Evolutionary conservation across 2,329 filamentous ascomycete genomes (phyloP), one percentile per base, ranked within the genome.

Genomic region (Pyricularia pennisetigena): DNA sequence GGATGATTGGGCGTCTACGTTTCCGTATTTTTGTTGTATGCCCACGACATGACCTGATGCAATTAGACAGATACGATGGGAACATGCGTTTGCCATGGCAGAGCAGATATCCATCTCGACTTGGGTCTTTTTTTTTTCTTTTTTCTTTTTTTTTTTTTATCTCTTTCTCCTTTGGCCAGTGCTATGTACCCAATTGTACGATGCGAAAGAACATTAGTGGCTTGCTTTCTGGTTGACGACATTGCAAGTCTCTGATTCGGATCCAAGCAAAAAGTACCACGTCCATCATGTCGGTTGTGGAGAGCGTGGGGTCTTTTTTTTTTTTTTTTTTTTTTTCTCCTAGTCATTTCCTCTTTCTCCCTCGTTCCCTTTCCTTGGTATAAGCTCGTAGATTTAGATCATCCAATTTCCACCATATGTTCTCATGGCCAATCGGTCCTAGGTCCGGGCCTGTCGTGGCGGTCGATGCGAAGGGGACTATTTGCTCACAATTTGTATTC

Each of bases 381-480:
- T 54, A 54, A 54, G 41, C 41, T 54, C 41, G 7, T 12, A 65
- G 7, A 10, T 20, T 29, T 63, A 12, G 10, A 26, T 26, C 30
- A 26, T 41, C 30, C 23, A 65, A 65, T 65, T 65, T 65, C 64
- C 64, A 65, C 64, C 64, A 26, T 54, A 54, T 54, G n/a, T 54
- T 54, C 20, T n/a, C 5, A n/a, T 54, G 20, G 20, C 41, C 41
- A 20, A n/a, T 54, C 41, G 41, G 41, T 54, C 41, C 41, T 54
- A 54, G 41, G 41, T 54, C 41, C 41, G 41, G 20, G 41, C 16
- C 41, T 54, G 41, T n/a, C 20, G 41, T 54, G 41, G 41, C 41
- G 41, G 16, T 54, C 16, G 16, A 20, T 54, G 41, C 41, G 20
- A 20, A 20, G n/a, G 20, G 41, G 2, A 54, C 41, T 54, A 54